Base-by-base conservation (phyloP, 1,284 basidiomycete species). In the Agaricales sp. region DNA sequence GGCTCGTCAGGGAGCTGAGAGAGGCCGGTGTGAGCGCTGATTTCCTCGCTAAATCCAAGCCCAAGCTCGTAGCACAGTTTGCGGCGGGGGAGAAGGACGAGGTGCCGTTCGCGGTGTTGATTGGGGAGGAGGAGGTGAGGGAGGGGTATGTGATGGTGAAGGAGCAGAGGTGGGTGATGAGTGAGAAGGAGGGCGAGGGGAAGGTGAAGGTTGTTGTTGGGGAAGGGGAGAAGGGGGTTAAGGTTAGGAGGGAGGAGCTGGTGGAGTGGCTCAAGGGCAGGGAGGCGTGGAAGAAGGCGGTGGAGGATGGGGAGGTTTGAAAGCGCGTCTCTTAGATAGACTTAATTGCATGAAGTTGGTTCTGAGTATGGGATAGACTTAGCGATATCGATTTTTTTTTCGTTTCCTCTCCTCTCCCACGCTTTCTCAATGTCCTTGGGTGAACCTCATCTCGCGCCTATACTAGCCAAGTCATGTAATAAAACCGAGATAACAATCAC, bases 31-130 rank as follows among this genome's bases (percentile, higher is more conserved):
- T 99, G 67, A 91, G 92, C 78, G 92, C 88, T 48, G 16, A 68
- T 24, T 99, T 92, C 72, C 71, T 93, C 61, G 90, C 92, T 59
- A 98, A 98, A 67, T 78, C 73, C 53, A 95, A 94, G 63, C 92
- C 93, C 1, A 98, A 98, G 65, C 70, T 92, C 30, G 70, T 73
- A 1, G 73, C 80, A 6, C 95, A 99, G 63, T 98, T 96, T 62
- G 85, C 86, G 16, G 82, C 86, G 2, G 89, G 91, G n/a, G 95
- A 96, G 67, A 82, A 74, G 61, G 94, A 98, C 59, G 83, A 88
- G 56, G 88, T 91, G 30, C 92, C 92, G 2, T 95, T 90, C 63
- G 93, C 90, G 1, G 78, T 97, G 51, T 89, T 98, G 55, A 69
- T 99, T 20, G 95, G 92, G 4, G 82, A 80, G 1, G 85, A 87